Base-by-base conservation (phyloP, 2,329 filamentous ascomycete species). In the Pseudogymnoascus sp. region DNA sequence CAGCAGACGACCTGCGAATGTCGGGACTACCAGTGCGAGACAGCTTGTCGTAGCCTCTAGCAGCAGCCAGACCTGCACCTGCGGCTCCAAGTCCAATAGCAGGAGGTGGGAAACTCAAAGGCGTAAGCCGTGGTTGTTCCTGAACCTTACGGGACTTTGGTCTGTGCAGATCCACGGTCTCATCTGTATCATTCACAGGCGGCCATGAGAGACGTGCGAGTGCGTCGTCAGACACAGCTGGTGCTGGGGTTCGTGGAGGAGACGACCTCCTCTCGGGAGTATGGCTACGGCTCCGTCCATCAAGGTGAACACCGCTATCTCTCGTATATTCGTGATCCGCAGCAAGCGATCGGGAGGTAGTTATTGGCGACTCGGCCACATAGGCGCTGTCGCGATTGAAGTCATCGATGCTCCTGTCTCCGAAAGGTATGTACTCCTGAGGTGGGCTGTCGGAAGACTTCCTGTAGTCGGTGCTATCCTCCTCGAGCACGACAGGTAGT, bases 241-340 rank as follows among this genome's bases (percentile, higher is more conserved):
- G 64, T 61, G 68, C 61, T 59, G 68, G 69, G 59, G 67, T 63
- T 68, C 70, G 62, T 62, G 64, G 49, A 35, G 28, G 28, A 14
- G 49, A 14, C 62, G 66, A 67, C 69, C 65, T 66, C 64, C 49
- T 35, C 59, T 60, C 23, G 58, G n/a, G 69, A 62, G 43, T 66
- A 67, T 52, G 59, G 67, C 37, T 78, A 78, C n/a, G 70, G 66
- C 75, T 35, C 4, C 74, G 77, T 41, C 83, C 81, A 21, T 77
- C 79, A 45, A 84, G 74, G 67, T 85, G 80, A 31, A 85, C 79
- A 25, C 81, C 83, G 71, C 84, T 86, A 68, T 87, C 83, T 45
- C 43, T 33, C 18, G 28, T 16, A 28, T 40, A 60, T 45, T 60
- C 45, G 18, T 38, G 28, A 21, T 59, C 61, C 7, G 58, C 31